phyloP scores from a whole-genome alignment of 768 basidiomycete genomes.

The Trichaptum fuscoviolaceum region DNA sequence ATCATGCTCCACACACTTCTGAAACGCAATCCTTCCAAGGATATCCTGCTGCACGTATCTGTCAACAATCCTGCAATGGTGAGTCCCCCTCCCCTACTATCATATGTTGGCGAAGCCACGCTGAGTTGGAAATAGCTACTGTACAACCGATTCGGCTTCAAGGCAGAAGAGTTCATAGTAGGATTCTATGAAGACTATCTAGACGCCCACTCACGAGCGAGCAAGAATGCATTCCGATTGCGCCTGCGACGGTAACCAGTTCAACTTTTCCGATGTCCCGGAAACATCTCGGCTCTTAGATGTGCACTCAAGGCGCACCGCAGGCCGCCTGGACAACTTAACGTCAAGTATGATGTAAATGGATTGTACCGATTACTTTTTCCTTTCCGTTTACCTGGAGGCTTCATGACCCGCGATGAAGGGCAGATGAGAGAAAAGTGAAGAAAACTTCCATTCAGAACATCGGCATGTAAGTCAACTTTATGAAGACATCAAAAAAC shows the following conservation, averaged over 20 bases:
- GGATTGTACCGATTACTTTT: too few species aligned
- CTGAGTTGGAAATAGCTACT: slow-evolving; percentile 42
- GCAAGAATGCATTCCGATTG: slow-evolving; percentile 76
- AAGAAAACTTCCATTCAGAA: too few species aligned
- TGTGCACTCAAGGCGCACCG: too few species aligned
- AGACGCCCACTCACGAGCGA: slow-evolving; percentile 60
- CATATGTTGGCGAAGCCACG: slow-evolving; percentile 5
- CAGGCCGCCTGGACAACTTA: too few species aligned
- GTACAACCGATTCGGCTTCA: slow-evolving; percentile 86
- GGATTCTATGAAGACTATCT: slow-evolving; percentile 81
- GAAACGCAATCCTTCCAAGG: slow-evolving; percentile 61
- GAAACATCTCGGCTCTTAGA: too few species aligned
- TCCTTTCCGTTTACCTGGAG: too few species aligned
- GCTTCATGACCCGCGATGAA: too few species aligned
- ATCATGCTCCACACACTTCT: slow-evolving; percentile 78
- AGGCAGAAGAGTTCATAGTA: slow-evolving; percentile 77
- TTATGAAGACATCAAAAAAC: too few species aligned
- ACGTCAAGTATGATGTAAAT: too few species aligned
- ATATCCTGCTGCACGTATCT: slow-evolving; percentile 80
- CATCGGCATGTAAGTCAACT: too few species aligned
- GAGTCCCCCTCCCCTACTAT: slow-evolving; percentile 14
- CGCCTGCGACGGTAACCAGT: slow-evolving; percentile 53
- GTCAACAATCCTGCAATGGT: slow-evolving; percentile 80
- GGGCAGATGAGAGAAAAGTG: too few species aligned
- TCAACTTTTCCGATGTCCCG: neutral